Conservation (phyloP, 768 basidiomycete genomes). For the Xanthoconium purpureum region DNA sequence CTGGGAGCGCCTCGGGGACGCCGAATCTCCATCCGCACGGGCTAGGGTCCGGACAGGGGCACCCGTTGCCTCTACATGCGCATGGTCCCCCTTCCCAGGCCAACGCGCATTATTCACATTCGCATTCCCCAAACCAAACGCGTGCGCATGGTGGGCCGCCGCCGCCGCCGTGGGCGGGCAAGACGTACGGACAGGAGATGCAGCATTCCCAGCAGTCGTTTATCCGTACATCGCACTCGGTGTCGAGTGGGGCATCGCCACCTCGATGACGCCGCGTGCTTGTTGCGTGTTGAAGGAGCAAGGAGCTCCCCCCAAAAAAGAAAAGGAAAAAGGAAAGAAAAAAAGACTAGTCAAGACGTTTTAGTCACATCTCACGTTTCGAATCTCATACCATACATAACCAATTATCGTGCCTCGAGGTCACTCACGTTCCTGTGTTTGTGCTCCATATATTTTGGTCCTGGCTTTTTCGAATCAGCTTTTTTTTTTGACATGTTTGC, state of each 20-base stretch:
- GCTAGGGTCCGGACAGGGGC: slow-evolving; percentile 7
- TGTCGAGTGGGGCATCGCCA: slow-evolving; percentile 37
- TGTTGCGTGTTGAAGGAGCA: too few species aligned
- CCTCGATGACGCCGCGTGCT: slow-evolving; percentile 4
- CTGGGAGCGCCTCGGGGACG: slow-evolving; percentile 10
- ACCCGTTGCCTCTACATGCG: slow-evolving; percentile 9
- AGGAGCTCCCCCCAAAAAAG: too few species aligned
- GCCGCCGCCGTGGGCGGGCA: slow-evolving; percentile 25
- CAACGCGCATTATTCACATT: slow-evolving; percentile 8
- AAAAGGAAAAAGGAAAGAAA: background rate
- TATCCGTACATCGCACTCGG: slow-evolving; percentile 44
- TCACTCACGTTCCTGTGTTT: too few species aligned
- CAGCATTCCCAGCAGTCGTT: slow-evolving; percentile 46
- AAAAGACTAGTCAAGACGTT: background rate
- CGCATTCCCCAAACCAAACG: background rate
- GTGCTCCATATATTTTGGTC: background rate
- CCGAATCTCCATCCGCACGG: slow-evolving; percentile 16
- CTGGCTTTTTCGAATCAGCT: background rate
- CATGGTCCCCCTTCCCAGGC: slow-evolving; percentile 6
- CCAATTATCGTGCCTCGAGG: background rate
- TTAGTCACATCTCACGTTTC: background rate
- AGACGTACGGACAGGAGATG: slow-evolving; percentile 21
- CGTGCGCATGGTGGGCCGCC: slow-evolving; percentile 22
- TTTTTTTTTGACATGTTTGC: background rate
- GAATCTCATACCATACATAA: background rate